phyloP scores from a whole-genome alignment of 2,329 filamentous ascomycete species.

The Trichoderma sp. region DNA sequence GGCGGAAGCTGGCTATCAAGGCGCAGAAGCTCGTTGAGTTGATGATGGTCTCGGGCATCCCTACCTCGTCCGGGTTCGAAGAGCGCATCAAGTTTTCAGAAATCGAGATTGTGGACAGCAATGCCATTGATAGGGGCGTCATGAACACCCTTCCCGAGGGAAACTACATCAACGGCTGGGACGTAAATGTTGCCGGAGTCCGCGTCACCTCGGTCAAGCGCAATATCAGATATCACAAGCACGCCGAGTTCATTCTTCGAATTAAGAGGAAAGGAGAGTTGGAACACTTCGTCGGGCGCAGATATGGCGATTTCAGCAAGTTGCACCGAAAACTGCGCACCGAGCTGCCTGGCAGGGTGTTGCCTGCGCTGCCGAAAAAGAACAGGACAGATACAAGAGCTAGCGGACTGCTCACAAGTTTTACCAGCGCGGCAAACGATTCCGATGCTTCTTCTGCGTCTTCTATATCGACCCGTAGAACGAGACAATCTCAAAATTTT shows the following conservation, averaged over 20 bases:
- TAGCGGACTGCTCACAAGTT: conserved; percentile 54
- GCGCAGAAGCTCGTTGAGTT: conserved; percentile 94
- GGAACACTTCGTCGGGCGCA: conserved; percentile 77
- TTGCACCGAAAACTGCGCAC: conserved; percentile 77
- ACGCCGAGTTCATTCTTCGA: conserved; percentile 89
- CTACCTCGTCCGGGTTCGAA: conserved; percentile 94
- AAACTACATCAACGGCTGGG: conserved; percentile 92
- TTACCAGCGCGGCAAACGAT: conserved; percentile 61
- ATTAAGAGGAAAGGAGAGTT: conserved; percentile 76
- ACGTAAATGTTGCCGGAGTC: conserved; percentile 91
- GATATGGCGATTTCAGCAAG: conserved; percentile 84
- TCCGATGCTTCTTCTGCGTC: conserved; percentile 81
- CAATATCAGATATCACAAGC: conserved; percentile 85
- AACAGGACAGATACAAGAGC: conserved; percentile 79
- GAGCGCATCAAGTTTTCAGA: conserved; percentile 96
- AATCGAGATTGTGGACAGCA: conserved; percentile 92
- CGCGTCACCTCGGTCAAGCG: conserved; percentile 78
- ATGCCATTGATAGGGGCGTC: conserved; percentile 87
- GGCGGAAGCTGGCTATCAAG: conserved; percentile 87
- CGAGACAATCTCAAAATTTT: conserved; percentile 37
- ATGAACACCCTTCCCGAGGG: conserved; percentile 87
- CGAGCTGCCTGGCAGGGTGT: conserved; percentile 86
- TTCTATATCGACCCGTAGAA: conserved; percentile 70
- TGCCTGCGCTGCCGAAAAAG: conserved; percentile 86
- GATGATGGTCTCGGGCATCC: conserved; percentile 99